Conservation (phyloP, 2,329 filamentous ascomycete genomes). For the Aspergillus brasiliensis region DNA sequence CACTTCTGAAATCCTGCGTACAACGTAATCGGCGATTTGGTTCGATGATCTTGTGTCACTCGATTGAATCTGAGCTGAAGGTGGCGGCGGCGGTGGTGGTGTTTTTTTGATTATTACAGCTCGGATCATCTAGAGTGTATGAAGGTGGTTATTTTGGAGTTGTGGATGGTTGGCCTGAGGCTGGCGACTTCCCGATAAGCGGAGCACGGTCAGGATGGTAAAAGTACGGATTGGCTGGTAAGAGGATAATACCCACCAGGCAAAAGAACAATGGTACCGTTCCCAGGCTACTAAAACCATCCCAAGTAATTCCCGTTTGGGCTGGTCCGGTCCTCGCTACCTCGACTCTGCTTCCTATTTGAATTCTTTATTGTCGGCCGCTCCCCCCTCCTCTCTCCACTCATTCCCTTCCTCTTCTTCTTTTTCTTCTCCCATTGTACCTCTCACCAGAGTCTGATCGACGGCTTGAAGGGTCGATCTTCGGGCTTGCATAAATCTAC, state of each 20-base stretch:
- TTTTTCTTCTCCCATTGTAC: background rate
- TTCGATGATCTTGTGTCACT: background rate
- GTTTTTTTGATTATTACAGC: background rate
- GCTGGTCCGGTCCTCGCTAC: conserved; percentile 3
- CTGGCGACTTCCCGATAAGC: conserved; percentile 8
- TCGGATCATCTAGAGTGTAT: background rate
- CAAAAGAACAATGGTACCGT: background rate
- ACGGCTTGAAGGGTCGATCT: background rate
- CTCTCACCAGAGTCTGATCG: background rate
- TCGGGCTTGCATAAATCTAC: background rate
- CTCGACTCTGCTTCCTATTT: conserved; percentile 1
- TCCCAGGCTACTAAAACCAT: background rate
- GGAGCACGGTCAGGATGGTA: background rate
- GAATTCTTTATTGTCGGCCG: conserved; percentile 11
- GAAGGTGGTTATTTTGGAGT: background rate
- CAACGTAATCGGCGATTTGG: background rate
- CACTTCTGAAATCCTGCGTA: background rate
- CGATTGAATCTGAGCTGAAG: background rate
- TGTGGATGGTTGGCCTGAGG: background rate
- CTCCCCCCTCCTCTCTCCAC: conserved; percentile 6
- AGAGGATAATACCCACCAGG: background rate
- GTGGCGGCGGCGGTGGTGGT: background rate
- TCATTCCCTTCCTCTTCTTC: background rate
- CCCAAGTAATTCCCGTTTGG: background rate
- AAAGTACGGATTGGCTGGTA: background rate